Conservation (phyloP, 2,329 filamentous ascomycete species). For the Aspergillus nomiae region DNA sequence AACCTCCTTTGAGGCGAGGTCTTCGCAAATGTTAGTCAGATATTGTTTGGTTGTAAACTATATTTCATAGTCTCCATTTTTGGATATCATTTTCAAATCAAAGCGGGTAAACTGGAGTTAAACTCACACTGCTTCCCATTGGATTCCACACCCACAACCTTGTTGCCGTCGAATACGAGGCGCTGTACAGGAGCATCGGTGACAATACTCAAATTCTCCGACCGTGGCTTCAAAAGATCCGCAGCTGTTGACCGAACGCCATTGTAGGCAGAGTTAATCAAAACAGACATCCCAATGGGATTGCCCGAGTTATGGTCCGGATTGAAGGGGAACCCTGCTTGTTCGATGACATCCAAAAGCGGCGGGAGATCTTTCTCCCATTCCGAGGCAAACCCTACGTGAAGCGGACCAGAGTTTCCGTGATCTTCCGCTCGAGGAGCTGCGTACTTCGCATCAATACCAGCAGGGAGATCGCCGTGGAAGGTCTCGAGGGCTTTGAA, state of each 20-base stretch:
- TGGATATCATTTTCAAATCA: background rate
- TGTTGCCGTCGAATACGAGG: conserved; percentile 51
- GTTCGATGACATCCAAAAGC: conserved; percentile 51
- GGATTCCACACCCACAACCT: conserved; percentile 49
- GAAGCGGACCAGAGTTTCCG: conserved; percentile 52
- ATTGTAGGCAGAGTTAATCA: conserved; percentile 53
- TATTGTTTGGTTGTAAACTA: background rate
- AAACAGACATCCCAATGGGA: conserved; percentile 57
- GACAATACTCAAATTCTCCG: conserved; percentile 57
- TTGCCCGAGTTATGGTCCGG: conserved; percentile 61
- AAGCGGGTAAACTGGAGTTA: background rate
- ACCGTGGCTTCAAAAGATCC: conserved; percentile 49
- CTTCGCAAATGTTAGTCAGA: conserved; percentile 14
- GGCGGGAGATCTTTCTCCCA: conserved; percentile 54
- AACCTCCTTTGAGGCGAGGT: conserved; percentile 40
- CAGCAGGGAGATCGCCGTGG: conserved; percentile 43
- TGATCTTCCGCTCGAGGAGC: conserved; percentile 50
- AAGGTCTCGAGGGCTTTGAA: conserved; percentile 60
- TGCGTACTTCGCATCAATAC: conserved; percentile 50
- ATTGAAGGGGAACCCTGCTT: conserved; percentile 54
- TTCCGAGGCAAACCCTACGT: conserved; percentile 51
- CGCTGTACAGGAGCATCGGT: conserved; percentile 52
- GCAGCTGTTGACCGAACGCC: conserved; percentile 55
- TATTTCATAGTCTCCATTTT: background rate
- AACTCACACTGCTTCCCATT: conserved; percentile 44